Percentiles rank a stretch among this genome's conserved stretches.
Evolutionary conservation across 768 basidiomycete genomes (phyloP).

Genomic region (Russula abietina): DNA sequence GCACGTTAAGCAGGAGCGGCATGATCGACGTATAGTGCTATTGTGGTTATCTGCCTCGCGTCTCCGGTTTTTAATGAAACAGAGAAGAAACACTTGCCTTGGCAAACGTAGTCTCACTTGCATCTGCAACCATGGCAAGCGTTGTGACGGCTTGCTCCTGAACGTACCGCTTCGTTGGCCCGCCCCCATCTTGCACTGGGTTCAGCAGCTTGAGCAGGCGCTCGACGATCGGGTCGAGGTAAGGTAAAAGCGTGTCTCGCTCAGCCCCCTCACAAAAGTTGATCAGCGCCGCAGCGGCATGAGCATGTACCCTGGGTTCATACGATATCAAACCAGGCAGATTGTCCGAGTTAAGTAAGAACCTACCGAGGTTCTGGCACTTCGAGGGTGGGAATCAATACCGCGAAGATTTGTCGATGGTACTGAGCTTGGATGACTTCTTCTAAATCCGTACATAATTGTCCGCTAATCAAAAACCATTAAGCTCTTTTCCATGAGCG

Average conservation of each 20-base stretch:
- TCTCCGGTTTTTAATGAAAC: not conserved
- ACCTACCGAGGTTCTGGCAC: constrained; percentile 66
- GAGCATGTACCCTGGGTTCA: constrained; percentile 64
- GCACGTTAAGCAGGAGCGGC: constrained; percentile 71
- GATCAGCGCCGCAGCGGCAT: constrained; percentile 82
- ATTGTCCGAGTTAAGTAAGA: not conserved
- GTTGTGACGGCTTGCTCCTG: constrained; percentile 88
- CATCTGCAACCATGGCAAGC: constrained; percentile 84
- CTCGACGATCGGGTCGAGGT: constrained; percentile 75
- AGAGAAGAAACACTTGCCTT: constrained; percentile 41
- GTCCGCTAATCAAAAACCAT: constrained; percentile 48
- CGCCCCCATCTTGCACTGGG: constrained; percentile 37
- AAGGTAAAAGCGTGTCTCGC: constrained; percentile 63
- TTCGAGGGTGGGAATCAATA: constrained; percentile 65
- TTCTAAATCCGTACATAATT: constrained; percentile 85
- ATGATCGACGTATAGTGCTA: constrained; percentile 76
- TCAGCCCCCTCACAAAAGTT: constrained; percentile 89
- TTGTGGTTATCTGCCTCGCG: not conserved
- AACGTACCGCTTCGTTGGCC: constrained; percentile 55
- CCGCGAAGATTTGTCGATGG: constrained; percentile 61
- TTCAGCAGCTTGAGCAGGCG: constrained; percentile 62
- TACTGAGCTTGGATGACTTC: constrained; percentile 71
- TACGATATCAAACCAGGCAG: not conserved
- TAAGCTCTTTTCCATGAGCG: not conserved
- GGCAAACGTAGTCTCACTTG: constrained; percentile 70